Base-by-base conservation (phyloP, 75 land plant genomes). In the Picea sitchensis region DNA sequence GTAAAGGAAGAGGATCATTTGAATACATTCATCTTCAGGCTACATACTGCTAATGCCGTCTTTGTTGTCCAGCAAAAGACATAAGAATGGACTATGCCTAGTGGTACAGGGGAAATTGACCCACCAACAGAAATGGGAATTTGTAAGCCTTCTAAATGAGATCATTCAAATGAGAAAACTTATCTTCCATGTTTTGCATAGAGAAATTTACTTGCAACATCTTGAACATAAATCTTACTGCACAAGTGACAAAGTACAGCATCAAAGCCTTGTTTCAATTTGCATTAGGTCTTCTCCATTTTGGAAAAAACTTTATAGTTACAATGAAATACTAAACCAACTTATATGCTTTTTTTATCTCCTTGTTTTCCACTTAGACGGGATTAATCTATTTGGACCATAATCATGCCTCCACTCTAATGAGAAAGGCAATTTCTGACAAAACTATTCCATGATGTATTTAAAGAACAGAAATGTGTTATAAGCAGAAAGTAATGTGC, bases 321-420 rank as follows among this genome's bases (percentile, higher is more conserved):
- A 5, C 13, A 71, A n/a, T 71, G 44, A 47, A 75, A 78, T 61
- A 1, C 61, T 30, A 60, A 13, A 64, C 71, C 20, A 76, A 76
- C 17, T 30, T n/a, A 30, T 56, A 26, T 31, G 11, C 21, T 23
- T 11, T 57, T 9, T 54, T 31, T 14, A 76, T 18, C 77, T 17
- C 7, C 30, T 31, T 5, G 59, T 32, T 63, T 60, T 61, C 30
- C 68, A 76, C 67, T 76, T 69, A 31, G 38, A 76, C 69, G 8
- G 26, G 34, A 76, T 20, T 57, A 64, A 51, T 51, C 77, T 61
- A 60, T 64, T 7, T 65, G 61, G 74, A 76, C 63, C 41, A 31
- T 17, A 76, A 23, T 12, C 3, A 14, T n/a, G 13, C 73, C 73
- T 15, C 31, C 31, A 60, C 17, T 56, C 1, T 5, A 17, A 69